A percentile compares a stretch with the other conserved stretches of the same genome.
phyloP scores from a whole-genome alignment of 1,284 basidiomycete genomes.

The Fomitopsis palustris region DNA sequence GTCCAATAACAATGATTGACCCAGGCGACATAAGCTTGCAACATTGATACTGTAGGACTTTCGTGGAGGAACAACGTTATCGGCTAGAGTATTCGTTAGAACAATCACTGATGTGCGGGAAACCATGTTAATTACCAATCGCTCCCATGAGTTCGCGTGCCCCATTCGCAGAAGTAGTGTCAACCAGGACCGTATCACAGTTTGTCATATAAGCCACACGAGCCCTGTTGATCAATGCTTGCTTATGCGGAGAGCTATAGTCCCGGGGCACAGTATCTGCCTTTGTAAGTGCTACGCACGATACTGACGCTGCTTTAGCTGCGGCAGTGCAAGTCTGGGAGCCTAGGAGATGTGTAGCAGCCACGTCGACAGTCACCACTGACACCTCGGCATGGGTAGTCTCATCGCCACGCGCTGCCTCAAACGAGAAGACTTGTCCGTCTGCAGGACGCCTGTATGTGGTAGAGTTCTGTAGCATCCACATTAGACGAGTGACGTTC shows the following conservation, averaged over 20 bases:
- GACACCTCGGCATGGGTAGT: neutral
- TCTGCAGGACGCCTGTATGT: neutral
- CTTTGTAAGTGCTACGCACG: neutral
- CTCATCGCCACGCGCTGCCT: neutral
- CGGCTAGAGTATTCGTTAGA: neutral
- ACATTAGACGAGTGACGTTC: neutral
- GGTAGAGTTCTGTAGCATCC: neutral
- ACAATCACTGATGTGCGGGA: neutral
- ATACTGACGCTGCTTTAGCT: neutral
- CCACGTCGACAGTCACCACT: neutral
- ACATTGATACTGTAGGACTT: neutral
- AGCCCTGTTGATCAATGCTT: neutral
- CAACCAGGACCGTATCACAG: neutral
- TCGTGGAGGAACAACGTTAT: neutral
- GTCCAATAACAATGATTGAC: neutral
- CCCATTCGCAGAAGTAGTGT: neutral
- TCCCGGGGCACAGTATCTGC: neutral
- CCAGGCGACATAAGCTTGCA: neutral
- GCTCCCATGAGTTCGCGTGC: neutral
- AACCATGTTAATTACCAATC: neutral
- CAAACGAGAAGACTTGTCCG: neutral
- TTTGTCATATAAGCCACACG: neutral
- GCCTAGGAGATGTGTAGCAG: neutral
- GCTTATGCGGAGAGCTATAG: neutral
- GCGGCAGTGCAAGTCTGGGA: neutral